Conservation (phyloP, 2,329 filamentous ascomycete species). For the Lachnellula subtilissima region DNA sequence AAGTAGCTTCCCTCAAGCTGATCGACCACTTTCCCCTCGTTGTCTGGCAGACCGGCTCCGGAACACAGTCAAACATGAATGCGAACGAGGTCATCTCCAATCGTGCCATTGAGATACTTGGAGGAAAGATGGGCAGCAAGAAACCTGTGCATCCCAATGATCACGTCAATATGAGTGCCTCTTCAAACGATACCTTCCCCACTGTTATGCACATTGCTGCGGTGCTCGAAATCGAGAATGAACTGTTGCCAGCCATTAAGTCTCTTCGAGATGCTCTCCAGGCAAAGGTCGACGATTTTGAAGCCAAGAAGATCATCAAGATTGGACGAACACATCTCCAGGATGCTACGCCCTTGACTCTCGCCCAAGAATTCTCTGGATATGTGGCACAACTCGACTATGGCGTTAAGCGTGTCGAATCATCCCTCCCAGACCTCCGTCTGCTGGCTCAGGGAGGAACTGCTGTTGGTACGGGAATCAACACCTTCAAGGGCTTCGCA, state of each 20-base stretch:
- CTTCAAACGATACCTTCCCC: slow-evolving; percentile 98
- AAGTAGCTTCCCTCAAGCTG: slow-evolving; percentile 91
- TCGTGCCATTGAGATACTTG: slow-evolving; percentile 95
- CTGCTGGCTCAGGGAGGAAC: slow-evolving; percentile 93
- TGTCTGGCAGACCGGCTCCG: slow-evolving; percentile 98
- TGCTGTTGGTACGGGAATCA: slow-evolving; percentile 93
- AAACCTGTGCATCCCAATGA: slow-evolving; percentile 99
- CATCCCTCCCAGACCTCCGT: slow-evolving; percentile 75
- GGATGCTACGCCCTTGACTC: slow-evolving; percentile 91
- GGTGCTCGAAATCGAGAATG: slow-evolving; percentile 84
- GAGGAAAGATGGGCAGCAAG: slow-evolving; percentile 90
- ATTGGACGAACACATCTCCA: slow-evolving; percentile 97
- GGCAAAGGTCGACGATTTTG: slow-evolving; percentile 83
- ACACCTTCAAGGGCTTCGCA: slow-evolving; percentile 94
- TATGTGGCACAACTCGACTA: slow-evolving; percentile 94
- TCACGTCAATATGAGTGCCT: slow-evolving; percentile 98
- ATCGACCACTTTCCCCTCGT: slow-evolving; percentile 97
- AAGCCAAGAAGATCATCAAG: slow-evolving; percentile 88
- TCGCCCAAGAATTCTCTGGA: slow-evolving; percentile 96
- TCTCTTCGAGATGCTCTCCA: slow-evolving; percentile 80
- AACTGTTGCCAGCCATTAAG: slow-evolving; percentile 76
- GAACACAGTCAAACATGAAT: slow-evolving; percentile 99
- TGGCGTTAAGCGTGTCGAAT: slow-evolving; percentile 81
- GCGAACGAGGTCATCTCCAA: slow-evolving; percentile 99
- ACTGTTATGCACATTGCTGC: slow-evolving; percentile 99